Conservation (phyloP, 148 eudicot genomes). For the Rhododendron molle region DNA sequence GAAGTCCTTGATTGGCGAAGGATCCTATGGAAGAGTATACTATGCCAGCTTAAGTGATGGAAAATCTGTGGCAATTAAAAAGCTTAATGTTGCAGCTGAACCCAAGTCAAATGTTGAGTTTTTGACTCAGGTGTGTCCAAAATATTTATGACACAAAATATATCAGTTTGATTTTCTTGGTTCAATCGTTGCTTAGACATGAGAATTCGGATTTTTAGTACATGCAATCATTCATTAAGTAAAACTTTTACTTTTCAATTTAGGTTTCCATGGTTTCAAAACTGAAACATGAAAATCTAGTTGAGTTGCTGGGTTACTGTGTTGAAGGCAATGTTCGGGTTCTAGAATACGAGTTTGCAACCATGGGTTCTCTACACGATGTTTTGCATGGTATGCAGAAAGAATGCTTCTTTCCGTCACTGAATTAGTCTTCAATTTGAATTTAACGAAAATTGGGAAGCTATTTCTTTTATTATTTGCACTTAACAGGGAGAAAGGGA, state of each 20-base stretch:
- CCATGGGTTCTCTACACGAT: conserved; percentile 84
- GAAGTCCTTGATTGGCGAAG: conserved; percentile 79
- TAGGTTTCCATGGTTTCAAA: conserved; percentile 81
- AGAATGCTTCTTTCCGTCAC: neutral
- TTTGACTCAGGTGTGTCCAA: conserved; percentile 59
- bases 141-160: neutral
- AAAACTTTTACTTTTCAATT: neutral
- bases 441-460: neutral
- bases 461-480: neutral
- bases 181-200: neutral
- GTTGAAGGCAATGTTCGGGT: conserved; percentile 64
- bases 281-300: conserved; percentile 74
- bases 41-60: conserved; percentile 54
- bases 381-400: conserved; percentile 63
- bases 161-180: neutral
- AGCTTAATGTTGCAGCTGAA: no score
- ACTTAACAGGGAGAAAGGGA: conserved; percentile 25
- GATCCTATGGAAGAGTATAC: conserved; percentile 85
- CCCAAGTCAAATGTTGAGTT: conserved; percentile 73
- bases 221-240: neutral
- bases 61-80: conserved; percentile 70
- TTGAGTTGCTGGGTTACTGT: conserved; percentile 77
- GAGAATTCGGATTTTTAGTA: neutral
- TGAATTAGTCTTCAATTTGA: neutral
- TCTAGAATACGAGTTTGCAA: conserved; percentile 80